A percentile compares a stretch with the other conserved stretches of the same genome.
Evolutionary conservation across 2,329 filamentous ascomycete genomes (phyloP).

Genomic region (Phialocephala subalpina): DNA sequence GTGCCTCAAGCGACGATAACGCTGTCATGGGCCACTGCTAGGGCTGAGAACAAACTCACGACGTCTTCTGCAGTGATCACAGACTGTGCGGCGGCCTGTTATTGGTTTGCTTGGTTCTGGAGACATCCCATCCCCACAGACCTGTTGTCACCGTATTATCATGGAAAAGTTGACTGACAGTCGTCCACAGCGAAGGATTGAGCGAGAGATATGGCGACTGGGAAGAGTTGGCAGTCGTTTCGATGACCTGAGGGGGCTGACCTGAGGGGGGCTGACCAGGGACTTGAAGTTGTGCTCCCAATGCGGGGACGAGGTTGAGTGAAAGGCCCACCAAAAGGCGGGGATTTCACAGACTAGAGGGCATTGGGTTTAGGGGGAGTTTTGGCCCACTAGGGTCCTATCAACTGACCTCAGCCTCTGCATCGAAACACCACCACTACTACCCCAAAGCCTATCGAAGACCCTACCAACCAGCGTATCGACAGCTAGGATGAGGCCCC

Average conservation of each 20-base stretch:
- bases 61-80: constrained; percentile 54
- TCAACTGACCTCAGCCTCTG: background rate
- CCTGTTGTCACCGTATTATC: constrained; percentile 25
- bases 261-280: background rate
- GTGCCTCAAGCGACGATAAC: constrained; percentile 1
- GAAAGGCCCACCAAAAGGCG: constrained; percentile 1
- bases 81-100: constrained; percentile 48
- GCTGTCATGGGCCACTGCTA: background rate
- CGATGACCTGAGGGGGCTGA: constrained; percentile 8
- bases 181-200: constrained; percentile 23
- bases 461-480: background rate
- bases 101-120: constrained; percentile 36
- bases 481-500: background rate
- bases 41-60: constrained; percentile 44
- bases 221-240: background rate
- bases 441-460: background rate
- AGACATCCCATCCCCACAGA: constrained; percentile 37
- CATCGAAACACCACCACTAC: background rate
- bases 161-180: constrained; percentile 22
- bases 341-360: background rate
- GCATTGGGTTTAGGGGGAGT: background rate
- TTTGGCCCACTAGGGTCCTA: background rate
- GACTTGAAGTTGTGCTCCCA: background rate
- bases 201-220: constrained; percentile 39
- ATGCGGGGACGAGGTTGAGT: background rate